Evolutionary conservation across 345 rosid species (phyloP).

Genomic region (Arabis hirsuta): DNA sequence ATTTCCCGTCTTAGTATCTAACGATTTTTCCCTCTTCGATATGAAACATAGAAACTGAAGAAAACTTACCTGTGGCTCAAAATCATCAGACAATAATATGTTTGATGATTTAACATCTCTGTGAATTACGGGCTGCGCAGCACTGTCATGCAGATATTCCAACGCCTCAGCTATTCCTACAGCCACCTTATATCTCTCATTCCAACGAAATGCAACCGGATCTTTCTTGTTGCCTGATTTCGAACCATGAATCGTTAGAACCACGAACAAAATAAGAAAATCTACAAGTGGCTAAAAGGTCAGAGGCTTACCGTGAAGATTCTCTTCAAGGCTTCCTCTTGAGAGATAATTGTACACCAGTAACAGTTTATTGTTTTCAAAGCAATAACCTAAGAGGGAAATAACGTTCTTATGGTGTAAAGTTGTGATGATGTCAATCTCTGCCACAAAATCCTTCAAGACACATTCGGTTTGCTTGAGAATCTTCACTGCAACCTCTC

Average conservation of each 20-base stretch:
- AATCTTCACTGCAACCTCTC: slow-evolving; percentile 92
- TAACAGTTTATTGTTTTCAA: slow-evolving; percentile 63
- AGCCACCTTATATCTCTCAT: slow-evolving; percentile 82
- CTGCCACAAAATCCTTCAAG: slow-evolving; percentile 69
- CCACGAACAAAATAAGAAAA: background rate
- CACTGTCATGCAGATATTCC: slow-evolving; percentile 69
- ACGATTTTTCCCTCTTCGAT: background rate
- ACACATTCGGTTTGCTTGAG: slow-evolving; percentile 68
- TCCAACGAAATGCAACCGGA: slow-evolving; percentile 67
- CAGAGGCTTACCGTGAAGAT: slow-evolving; percentile 73
- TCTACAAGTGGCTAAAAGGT: background rate
- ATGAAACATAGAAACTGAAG: background rate
- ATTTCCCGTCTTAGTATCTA: slow-evolving; percentile 23
- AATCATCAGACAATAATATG: slow-evolving; percentile 78
- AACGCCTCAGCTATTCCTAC: slow-evolving; percentile 89
- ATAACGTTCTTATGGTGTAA: slow-evolving; percentile 80
- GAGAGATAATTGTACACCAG: slow-evolving; percentile 81
- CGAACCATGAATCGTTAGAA: slow-evolving; percentile 22
- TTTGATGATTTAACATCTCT: slow-evolving; percentile 98
- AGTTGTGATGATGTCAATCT: slow-evolving; percentile 80
- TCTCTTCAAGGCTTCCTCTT: slow-evolving; percentile 97
- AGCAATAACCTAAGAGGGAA: slow-evolving; percentile 84
- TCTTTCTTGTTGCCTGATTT: slow-evolving; percentile 65
- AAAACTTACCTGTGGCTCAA: slow-evolving; percentile 79
- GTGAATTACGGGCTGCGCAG: slow-evolving; percentile 72